Base-by-base conservation (phyloP, 371 early-diverging fungal genomes). In the Rhizopus arrhizus region DNA sequence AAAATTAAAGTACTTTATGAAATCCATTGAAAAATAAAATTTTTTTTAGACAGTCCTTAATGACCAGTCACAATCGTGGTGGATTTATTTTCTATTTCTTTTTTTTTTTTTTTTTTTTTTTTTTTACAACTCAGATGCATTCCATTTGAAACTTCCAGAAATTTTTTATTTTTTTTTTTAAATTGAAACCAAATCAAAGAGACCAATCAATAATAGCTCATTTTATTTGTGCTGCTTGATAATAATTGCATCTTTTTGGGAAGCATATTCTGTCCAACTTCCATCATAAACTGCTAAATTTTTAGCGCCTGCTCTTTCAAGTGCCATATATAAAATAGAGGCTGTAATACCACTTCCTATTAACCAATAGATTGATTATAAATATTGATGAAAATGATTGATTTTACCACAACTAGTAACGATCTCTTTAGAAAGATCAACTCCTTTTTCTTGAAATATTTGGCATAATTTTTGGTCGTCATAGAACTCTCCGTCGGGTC, bases 251-350 rank as follows among this genome's bases (percentile, higher is more conserved):
- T 84, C 81, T 22, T 81, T 70, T 32, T 78, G 77, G 34, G 73
- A 77, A 31, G 91, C 92, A 64, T 92, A 93, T 62, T 93, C 92
- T 9, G 91, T 85, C 93, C 93, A 93, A 47, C 89, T 89, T 7
- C 93, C 93, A 67, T 93, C 93, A 70, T 88, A 93, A 5, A 93
- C 83, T 3, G 90, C 75, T 34, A 93, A 64, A 38, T 85, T 61
- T 31, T 77, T 67, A 28, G 85, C 83, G 5, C 89, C 91, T 1
- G 80, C 69, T 36, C 81, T 77, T 42, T 89, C 87, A 50, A 91
- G 70, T 0, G 91, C 88, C 56, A 91, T 70, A 64, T 89, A 90
- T 2, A 93, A 67, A 8, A 87, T 82, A 4, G 91, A 80, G 3
- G 93, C 93, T 0, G 90, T 91, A 36, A 93, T 85, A 43, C 93